Evolutionary conservation across 106 monocot species (phyloP).

Genomic region (Acanthochlamys bracteata): DNA sequence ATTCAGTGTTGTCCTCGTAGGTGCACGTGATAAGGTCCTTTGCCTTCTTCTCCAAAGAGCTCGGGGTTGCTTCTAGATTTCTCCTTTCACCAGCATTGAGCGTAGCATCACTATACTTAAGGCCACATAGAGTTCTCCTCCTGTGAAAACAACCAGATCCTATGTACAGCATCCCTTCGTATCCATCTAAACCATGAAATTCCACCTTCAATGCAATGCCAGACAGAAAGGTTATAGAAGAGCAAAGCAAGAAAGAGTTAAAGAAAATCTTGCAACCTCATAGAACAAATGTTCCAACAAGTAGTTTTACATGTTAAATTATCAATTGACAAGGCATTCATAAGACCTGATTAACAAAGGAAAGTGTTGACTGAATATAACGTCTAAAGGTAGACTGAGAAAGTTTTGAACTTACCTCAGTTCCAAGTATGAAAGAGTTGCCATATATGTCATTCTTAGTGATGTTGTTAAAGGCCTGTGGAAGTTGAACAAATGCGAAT

Average conservation of each 20-base stretch:
- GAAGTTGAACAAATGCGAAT: slow-evolving; percentile 25
- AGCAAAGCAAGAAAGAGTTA: neutral
- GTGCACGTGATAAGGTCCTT: slow-evolving; percentile 30
- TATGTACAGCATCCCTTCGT: slow-evolving; percentile 46
- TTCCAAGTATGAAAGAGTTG: slow-evolving; percentile 12
- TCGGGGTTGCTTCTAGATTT: neutral
- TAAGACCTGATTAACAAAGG: no score
- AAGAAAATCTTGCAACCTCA: no score
- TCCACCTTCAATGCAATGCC: slow-evolving; percentile 62
- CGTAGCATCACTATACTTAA: slow-evolving; percentile 22
- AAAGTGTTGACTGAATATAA: no score
- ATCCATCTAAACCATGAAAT: slow-evolving; percentile 23
- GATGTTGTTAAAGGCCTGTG: slow-evolving; percentile 25
- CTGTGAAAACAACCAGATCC: slow-evolving; percentile 73
- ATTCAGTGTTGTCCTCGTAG: slow-evolving; percentile 42
- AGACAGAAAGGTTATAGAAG: no score
- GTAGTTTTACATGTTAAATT: no score
- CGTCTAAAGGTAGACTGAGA: no score
- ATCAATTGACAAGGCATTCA: no score
- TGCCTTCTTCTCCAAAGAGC: slow-evolving; percentile 25
- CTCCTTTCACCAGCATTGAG: slow-evolving; percentile 15
- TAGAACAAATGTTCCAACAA: no score
- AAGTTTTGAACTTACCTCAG: slow-evolving; percentile 19
- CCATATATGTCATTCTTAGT: slow-evolving; percentile 34
- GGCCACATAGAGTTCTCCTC: slow-evolving; percentile 41